Base-by-base conservation (phyloP, 2,329 filamentous ascomycete genomes). In the Acarospora socialis region DNA sequence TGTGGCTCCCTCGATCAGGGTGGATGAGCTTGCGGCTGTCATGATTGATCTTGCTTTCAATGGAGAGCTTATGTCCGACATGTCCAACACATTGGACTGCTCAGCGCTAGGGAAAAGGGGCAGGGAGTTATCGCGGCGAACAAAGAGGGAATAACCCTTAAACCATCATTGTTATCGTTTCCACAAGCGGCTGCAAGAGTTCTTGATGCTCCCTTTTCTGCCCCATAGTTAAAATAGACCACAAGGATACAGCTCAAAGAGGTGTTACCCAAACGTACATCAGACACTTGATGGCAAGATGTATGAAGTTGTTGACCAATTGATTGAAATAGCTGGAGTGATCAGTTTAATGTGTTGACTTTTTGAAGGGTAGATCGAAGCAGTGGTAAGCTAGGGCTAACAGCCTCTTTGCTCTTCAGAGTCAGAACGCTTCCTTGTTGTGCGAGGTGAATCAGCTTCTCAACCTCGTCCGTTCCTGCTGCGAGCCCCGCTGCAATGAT, bases 401-500 rank as follows among this genome's bases (percentile, higher is more conserved):
- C 87, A 30, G 78, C 72, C 50, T 86, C 73, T 7, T 60, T 59
- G 50, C 80, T 82, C 53, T 70, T 77, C 46, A 98, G 57, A 9
- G 82, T 90, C 58, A 82, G 56, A 1, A 81, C 70, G 3, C 86
- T 84, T 3, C 79, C 87, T 47, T 66, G 68, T 58, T 95, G 90
- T 18, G 86, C 87, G 21, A 90, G 56, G 35, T 74, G 64, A n/a
- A 98, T 63, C 33, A 90, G 53, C 12, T 26, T 45, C 40, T 28
- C 43, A 35, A 16, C 50, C 50, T 13, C 57, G 57, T 3, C 63
- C 66, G 0, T 67, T 67, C 46, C 65, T 69, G 0, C 28, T 4
- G 75, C 74, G 42, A 95, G 52, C 0, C 81, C 82, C 1, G 83
- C 78, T n/a, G 93, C 61, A 34, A 94, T 45, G 9, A 84, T 78